A percentile compares a stretch with the other conserved stretches of the same genome.
Conservation (phyloP, 2,329 filamentous ascomycete species). For the Aspergillus luchuensis region DNA sequence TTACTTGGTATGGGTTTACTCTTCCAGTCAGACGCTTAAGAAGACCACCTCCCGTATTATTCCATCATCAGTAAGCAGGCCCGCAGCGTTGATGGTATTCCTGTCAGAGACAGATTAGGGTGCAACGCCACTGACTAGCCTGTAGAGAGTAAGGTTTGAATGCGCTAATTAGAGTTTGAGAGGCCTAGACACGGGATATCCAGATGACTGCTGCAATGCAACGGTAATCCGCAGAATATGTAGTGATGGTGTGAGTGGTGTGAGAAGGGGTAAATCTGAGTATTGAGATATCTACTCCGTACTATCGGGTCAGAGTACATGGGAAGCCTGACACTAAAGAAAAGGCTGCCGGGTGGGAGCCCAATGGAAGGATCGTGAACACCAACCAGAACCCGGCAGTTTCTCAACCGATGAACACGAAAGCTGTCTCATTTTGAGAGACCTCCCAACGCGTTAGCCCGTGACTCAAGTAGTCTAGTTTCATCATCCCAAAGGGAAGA, state of each 20-base stretch:
- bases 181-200: neutral
- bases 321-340: neutral
- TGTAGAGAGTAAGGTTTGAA: neutral
- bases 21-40: neutral
- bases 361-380: neutral
- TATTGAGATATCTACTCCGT: neutral
- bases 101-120: neutral
- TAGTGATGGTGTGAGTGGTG: neutral
- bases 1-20: neutral
- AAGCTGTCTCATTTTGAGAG: neutral
- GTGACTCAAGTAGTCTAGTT: neutral
- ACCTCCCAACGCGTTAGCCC: neutral
- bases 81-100: neutral
- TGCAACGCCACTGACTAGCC: neutral
- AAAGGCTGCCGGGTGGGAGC: too few relatives aligned
- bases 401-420: neutral
- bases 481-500: neutral
- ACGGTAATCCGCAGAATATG: too few relatives aligned
- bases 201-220: too few relatives aligned
- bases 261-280: neutral
- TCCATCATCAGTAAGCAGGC: neutral
- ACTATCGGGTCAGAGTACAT: neutral
- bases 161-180: neutral
- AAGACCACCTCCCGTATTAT: neutral
- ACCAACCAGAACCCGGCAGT: neutral